Evolutionary conservation across 2,329 filamentous ascomycete species (phyloP).

Genomic region (Diplodia mutila): DNA sequence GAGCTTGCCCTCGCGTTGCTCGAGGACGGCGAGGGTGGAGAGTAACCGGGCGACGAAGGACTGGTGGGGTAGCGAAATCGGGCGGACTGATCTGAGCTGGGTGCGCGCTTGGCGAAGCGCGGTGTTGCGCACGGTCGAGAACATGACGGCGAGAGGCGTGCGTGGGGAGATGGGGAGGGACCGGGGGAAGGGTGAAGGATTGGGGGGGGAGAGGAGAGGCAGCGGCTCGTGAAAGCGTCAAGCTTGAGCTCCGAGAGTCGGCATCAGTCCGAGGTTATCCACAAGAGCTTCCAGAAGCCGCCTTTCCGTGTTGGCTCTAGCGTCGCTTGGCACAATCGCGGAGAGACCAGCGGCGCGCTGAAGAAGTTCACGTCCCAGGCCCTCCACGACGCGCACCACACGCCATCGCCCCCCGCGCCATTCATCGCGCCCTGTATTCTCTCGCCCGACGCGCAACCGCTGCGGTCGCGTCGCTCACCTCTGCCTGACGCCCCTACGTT

Average conservation of each 20-base stretch:
- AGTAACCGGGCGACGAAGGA: conserved; percentile 70
- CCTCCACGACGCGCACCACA: conserved; percentile 25
- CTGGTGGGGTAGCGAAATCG: conserved; percentile 45
- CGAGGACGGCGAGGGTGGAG: conserved; percentile 87
- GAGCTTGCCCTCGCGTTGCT: conserved; percentile 89
- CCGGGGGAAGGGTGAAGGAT: conserved; percentile 3
- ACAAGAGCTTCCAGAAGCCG: conserved; percentile 24
- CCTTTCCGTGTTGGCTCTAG: background rate
- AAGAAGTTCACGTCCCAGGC: conserved; percentile 27
- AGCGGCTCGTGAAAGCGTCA: conserved; percentile 4
- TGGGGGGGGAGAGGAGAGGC: background rate
- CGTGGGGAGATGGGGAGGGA: background rate
- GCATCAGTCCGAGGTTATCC: conserved; percentile 25
- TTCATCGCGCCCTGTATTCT: background rate
- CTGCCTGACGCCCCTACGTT: background rate
- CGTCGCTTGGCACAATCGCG: conserved; percentile 11
- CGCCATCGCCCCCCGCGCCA: conserved; percentile 17
- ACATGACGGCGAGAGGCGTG: conserved; percentile 34
- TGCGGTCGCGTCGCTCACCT: conserved; percentile 7
- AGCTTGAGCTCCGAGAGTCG: conserved; percentile 25
- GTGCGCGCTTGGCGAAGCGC: conserved; percentile 45
- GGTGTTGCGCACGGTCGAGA: conserved; percentile 41
- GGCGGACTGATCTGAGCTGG: conserved; percentile 48
- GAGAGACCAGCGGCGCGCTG: conserved; percentile 25
- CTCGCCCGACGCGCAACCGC: background rate